phyloP scores from a whole-genome alignment of 169 alveolate species.

The Plasmodium vinckei region DNA sequence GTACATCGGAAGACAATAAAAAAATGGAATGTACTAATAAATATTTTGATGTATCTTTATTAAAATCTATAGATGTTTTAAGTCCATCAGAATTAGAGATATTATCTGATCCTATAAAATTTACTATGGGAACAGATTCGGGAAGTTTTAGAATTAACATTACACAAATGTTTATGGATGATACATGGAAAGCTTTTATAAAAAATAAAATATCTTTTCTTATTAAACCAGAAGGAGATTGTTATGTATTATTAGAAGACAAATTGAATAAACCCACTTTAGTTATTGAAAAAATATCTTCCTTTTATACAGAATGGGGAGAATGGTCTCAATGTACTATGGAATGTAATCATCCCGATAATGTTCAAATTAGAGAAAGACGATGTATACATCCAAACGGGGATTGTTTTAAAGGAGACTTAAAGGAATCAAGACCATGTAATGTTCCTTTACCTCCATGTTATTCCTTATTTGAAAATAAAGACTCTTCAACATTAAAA shows the following conservation, averaged over 20 bases:
- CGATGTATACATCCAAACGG: constrained; percentile 22
- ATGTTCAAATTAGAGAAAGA: constrained; percentile 72
- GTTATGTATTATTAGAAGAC: constrained; percentile 54
- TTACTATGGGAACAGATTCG: constrained; percentile 35
- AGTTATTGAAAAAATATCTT: constrained; percentile 44
- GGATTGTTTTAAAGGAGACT: constrained; percentile 66
- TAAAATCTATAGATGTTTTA: constrained; percentile 45
- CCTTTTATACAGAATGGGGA: constrained; percentile 68
- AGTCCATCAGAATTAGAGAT: constrained; percentile 66
- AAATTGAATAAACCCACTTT: constrained; percentile 48
- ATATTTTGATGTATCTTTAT: constrained; percentile 20
- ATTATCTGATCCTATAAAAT: constrained; percentile 29
- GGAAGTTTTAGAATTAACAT: constrained; percentile 50
- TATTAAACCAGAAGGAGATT: constrained; percentile 46
- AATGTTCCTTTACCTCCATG: constrained; percentile 44
- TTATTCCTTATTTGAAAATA: constrained; percentile 13
- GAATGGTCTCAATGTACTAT: constrained; percentile 72
- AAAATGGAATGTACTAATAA: constrained; percentile 15
- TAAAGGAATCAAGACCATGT: constrained; percentile 66
- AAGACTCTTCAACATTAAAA: constrained; percentile 38
- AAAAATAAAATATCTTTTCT: constrained; percentile 59
- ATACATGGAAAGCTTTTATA: constrained; percentile 60
- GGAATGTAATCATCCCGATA: constrained; percentile 60
- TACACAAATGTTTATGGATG: constrained; percentile 37
- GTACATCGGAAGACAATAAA: constrained; percentile 16